These are phyloP conservation scores for Sherardia arvensis DNA, from an alignment of 257 asterid species.

Conservation along the genomic window DNA sequence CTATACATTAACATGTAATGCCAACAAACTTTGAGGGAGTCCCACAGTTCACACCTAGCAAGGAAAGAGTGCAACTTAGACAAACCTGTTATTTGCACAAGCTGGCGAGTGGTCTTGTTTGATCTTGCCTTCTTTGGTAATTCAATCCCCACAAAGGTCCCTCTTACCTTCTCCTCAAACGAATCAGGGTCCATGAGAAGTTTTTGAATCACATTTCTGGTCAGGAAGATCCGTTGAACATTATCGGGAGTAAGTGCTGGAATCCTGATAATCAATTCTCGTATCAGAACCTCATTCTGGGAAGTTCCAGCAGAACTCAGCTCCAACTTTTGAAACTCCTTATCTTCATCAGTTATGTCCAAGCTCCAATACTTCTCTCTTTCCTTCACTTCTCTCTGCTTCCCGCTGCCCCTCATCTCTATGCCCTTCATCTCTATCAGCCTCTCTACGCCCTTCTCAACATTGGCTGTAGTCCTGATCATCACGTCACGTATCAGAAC, in stretches of 20 bases:
- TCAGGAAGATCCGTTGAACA: slow-evolving; percentile 62
- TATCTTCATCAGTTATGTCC: slow-evolving; percentile 17
- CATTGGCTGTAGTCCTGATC: slow-evolving; percentile 38
- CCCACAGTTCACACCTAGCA: neutral
- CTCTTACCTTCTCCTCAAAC: slow-evolving; percentile 52
- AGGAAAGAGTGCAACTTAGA: neutral
- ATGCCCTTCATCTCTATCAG: too few species aligned
- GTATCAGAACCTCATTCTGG: slow-evolving; percentile 12
- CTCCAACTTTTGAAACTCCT: slow-evolving; percentile 23
- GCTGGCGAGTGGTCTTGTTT: slow-evolving; percentile 32
- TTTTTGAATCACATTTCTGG: slow-evolving; percentile 39
- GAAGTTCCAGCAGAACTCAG: slow-evolving; percentile 10
- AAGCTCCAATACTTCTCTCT: too few species aligned
- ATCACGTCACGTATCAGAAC: slow-evolving; percentile 12
- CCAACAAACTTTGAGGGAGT: neutral
- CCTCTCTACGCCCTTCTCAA: too few species aligned
- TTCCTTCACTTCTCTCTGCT: too few species aligned
- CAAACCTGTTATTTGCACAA: slow-evolving; percentile 72
- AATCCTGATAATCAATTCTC: slow-evolving; percentile 19
- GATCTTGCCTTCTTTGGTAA: slow-evolving; percentile 26
- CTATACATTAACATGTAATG: neutral
- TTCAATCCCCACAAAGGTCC: slow-evolving; percentile 53
- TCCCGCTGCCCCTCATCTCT: too few species aligned
- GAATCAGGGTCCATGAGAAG: slow-evolving; percentile 49
- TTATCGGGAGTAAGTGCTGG: slow-evolving; percentile 53